phyloP scores from a whole-genome alignment of 176 grass and related monocot species.

The Pontederia crassipes region DNA sequence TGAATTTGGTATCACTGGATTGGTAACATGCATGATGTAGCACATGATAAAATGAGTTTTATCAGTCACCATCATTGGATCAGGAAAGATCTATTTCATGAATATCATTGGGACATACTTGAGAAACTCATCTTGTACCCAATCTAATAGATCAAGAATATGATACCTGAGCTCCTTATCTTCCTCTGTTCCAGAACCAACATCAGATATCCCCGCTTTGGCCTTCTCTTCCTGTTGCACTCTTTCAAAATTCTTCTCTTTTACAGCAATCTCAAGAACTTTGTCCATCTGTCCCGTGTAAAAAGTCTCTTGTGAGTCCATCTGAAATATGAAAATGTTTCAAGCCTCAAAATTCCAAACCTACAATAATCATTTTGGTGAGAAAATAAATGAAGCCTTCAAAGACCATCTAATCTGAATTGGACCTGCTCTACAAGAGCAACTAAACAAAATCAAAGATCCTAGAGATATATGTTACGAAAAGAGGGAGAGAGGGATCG shows the following conservation, averaged over 20 bases:
- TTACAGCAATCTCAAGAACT: constrained; percentile 47
- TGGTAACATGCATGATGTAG: background rate
- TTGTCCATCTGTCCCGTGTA: constrained; percentile 57
- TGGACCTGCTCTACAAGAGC: no score
- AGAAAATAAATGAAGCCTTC: no score
- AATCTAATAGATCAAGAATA: background rate
- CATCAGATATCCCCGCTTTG: constrained; percentile 47
- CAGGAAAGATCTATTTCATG: background rate
- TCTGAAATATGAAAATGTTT: constrained; percentile 25
- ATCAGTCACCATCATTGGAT: background rate
- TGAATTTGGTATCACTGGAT: background rate
- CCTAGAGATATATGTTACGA: no score
- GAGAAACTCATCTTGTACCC: background rate
- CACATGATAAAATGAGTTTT: background rate
- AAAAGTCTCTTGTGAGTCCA: constrained; percentile 60
- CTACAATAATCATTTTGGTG: no score
- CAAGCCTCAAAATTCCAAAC: no score
- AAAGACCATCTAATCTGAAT: no score
- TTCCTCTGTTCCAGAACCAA: constrained; percentile 40
- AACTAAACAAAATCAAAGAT: no score
- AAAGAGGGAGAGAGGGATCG: no score
- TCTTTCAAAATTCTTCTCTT: constrained; percentile 47
- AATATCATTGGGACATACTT: background rate
- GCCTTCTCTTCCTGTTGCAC: constrained; percentile 45
- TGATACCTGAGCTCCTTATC: constrained; percentile 43